A percentile compares a stretch with the other conserved stretches of the same genome.
Conservation (phyloP, 148 eudicot genomes). For the Chenopodium formosanum region DNA sequence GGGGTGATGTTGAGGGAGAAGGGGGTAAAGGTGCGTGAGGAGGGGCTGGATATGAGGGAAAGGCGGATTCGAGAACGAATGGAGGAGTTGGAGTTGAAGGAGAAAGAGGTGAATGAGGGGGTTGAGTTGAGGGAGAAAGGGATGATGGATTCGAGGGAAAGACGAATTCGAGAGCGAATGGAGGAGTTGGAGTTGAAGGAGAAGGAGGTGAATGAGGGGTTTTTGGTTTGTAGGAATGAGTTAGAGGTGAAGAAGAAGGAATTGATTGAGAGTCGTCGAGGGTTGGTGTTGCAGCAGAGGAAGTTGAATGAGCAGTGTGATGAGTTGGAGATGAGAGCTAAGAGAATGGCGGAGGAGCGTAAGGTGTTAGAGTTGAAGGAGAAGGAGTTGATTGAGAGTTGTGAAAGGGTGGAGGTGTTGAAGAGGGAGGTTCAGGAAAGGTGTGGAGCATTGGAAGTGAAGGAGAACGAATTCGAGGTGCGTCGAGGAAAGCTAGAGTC, state of each 20-base stretch:
- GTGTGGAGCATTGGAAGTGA: background rate
- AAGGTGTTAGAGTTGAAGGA: conserved; percentile 3
- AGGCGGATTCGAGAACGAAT: background rate
- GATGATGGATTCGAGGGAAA: background rate
- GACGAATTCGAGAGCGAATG: background rate
- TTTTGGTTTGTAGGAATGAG: background rate
- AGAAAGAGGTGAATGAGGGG: conserved; percentile 11
- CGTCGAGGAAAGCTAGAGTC: background rate
- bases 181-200: conserved; percentile 3
- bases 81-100: conserved; percentile 1
- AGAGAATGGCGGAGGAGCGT: background rate
- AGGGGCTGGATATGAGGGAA: background rate
- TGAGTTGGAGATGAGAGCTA: background rate
- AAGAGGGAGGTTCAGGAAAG: background rate
- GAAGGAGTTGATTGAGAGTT: conserved; percentile 11
- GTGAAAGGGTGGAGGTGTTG: background rate
- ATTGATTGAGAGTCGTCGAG: background rate
- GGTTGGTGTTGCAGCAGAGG: background rate
- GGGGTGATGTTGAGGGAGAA: conserved; percentile 5
- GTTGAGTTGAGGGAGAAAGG: background rate
- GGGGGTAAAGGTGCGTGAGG: background rate
- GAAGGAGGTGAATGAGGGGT: conserved; percentile 14
- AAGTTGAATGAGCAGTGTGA: background rate
- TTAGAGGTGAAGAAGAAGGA: conserved; percentile 1
- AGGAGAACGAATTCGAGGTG: background rate